Conservation (phyloP, 805 yeast species). For the Metschnikowia amazonensis region DNA sequence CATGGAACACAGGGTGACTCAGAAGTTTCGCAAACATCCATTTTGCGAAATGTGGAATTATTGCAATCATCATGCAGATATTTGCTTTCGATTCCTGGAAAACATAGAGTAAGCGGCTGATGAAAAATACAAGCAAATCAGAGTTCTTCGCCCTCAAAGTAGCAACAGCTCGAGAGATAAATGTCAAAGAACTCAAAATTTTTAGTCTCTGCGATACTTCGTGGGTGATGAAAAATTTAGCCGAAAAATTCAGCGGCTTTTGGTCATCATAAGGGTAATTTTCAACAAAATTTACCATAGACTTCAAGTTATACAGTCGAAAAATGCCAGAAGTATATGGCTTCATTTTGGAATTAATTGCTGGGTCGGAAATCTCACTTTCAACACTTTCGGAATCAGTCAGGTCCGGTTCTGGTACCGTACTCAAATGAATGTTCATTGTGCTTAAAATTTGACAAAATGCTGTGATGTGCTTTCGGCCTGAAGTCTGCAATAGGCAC, state of each 20-base stretch:
- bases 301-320: not conserved
- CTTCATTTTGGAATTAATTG: not conserved
- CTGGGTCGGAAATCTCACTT: not conserved
- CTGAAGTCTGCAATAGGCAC: not conserved
- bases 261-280: too few species aligned
- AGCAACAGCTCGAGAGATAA: constrained; percentile 6
- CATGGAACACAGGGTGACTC: constrained; percentile 16
- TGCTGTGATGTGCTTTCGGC: not conserved
- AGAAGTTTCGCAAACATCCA: constrained; percentile 29
- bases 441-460: not conserved
- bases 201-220: not conserved
- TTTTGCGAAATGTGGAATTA: constrained; percentile 37
- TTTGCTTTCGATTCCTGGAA: constrained; percentile 35
- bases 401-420: not conserved
- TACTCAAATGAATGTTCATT: not conserved
- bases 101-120: constrained; percentile 32
- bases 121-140: constrained; percentile 17
- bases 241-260: not conserved
- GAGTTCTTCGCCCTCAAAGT: not conserved
- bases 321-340: not conserved
- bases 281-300: not conserved
- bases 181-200: not conserved
- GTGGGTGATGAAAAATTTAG: not conserved
- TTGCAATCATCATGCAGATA: constrained; percentile 38
- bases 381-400: not conserved